A percentile compares a stretch with the other conserved stretches of the same genome.
Conservation (phyloP, 331 rosid species). For the Arachis monticola region DNA sequence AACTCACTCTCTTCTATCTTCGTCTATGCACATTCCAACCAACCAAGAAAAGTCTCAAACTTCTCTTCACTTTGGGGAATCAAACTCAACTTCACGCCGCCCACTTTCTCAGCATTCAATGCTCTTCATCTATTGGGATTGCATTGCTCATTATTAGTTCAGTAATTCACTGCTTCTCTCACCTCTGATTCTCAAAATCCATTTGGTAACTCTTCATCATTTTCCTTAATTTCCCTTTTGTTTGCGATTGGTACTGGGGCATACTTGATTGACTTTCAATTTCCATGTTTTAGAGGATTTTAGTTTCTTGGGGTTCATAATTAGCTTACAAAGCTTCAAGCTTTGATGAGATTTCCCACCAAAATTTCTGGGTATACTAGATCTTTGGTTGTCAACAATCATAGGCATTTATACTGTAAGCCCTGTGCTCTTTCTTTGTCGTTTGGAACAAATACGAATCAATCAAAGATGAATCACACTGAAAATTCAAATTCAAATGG, state of each 20-base stretch:
- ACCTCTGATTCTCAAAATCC: not conserved
- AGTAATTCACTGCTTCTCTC: not conserved
- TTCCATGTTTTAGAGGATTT: conserved; percentile 26
- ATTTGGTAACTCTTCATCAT: not conserved
- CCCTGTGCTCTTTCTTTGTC: not conserved
- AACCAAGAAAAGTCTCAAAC: not conserved
- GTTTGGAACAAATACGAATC: conserved; percentile 36
- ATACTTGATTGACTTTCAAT: conserved; percentile 38
- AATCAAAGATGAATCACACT: conserved; percentile 31
- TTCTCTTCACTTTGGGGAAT: not conserved
- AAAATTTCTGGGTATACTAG: conserved; percentile 27
- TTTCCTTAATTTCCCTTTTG: not conserved
- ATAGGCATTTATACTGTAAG: conserved; percentile 6
- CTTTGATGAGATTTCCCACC: conserved; percentile 30
- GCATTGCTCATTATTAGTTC: not conserved
- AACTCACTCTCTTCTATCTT: not conserved
- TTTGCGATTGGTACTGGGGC: not conserved
- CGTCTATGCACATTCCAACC: too few species aligned
- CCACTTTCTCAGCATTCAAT: not conserved
- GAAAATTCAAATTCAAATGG: conserved; percentile 54
- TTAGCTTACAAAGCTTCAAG: conserved; percentile 14
- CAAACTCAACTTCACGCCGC: not conserved
- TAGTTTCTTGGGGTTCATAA: conserved; percentile 30
- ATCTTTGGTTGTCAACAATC: conserved; percentile 13
- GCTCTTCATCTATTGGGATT: not conserved